Evolutionary conservation across 2,329 filamentous ascomycete species (phyloP), one percentile per base, ranked within the genome.

Genomic region (Cercospora nicotianae): DNA sequence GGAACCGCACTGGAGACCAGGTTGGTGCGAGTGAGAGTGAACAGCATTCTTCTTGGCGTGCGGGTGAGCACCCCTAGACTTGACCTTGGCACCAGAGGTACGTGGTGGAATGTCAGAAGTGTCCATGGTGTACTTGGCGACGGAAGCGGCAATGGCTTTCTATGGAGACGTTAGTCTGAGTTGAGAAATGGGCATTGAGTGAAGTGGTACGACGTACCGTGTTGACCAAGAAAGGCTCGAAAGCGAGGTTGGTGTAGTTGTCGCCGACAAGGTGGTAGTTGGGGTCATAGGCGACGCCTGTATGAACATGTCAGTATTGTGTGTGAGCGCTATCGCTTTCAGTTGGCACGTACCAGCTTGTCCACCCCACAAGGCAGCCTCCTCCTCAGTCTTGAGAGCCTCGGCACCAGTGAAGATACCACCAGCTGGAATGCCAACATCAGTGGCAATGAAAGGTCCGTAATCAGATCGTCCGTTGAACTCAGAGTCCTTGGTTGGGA

Each of bases 391-490:
- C 86, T 93, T 94, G 80, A 91, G 78, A 12, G 86, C 90, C 79
- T 94, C 91, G 1, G 91, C 91, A 45, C 91, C 91, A 2, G 91
- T 93, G 64, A 91, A 90, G 69, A 94, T 87, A 31, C 91, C 91
- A 26, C 91, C 91, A 0, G 87, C 87, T 0, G 91, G 90, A 51
- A 94, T 92, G 10, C 57, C 62, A 23, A 64, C 62, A 13, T 72
- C 75, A 13, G 57, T 65, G 30, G 87, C 84, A 74, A 93, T 90
- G 81, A 94, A 94, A 1, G 87, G 89, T 61, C 89, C 90, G 74
- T 94, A 94, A 79, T 95, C 92, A 70, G 89, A 92, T 67, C 91
- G 88, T 6, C 91, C 91, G 73, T 93, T 90, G 72, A 95, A 94
- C 2, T 87, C 86, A 30, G 91, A 91, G 67, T 90, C 87, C 0